phyloP scores from a whole-genome alignment of 768 basidiomycete genomes.

The Mycena polygramma region DNA sequence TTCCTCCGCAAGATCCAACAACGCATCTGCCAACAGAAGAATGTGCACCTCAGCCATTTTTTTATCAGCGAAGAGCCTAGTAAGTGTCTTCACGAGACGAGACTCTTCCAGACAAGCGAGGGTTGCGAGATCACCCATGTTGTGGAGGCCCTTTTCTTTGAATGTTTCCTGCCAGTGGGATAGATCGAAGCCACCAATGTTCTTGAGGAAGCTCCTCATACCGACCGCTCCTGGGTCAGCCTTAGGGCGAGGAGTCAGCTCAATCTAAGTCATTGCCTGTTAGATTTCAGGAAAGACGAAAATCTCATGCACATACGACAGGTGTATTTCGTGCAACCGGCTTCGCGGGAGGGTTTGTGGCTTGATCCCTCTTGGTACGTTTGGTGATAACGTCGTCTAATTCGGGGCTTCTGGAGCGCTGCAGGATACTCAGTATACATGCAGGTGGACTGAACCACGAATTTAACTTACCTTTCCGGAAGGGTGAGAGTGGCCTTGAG shows the following conservation, averaged over 20 bases:
- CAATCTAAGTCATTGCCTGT: neutral
- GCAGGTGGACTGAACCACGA: neutral
- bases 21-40: conserved; percentile 26
- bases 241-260: neutral
- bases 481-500: too few relatives aligned
- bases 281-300: neutral
- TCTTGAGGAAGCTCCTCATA: conserved; percentile 19
- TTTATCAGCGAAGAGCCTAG: conserved; percentile 15
- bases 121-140: conserved; percentile 16
- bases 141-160: conserved; percentile 15
- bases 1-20: conserved; percentile 19
- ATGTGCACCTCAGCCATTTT: conserved; percentile 24
- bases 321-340: neutral
- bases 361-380: neutral
- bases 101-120: conserved; percentile 17
- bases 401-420: conserved; percentile 24
- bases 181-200: conserved; percentile 28
- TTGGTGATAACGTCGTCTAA: conserved; percentile 1
- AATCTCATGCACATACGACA: neutral
- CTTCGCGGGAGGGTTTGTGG: neutral
- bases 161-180: conserved; percentile 28
- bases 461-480: neutral
- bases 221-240: neutral
- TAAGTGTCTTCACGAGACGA: conserved; percentile 22
- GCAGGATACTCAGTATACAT: neutral